Conservation (phyloP, 2,329 filamentous ascomycete genomes). For the Colletotrichum lupini region DNA sequence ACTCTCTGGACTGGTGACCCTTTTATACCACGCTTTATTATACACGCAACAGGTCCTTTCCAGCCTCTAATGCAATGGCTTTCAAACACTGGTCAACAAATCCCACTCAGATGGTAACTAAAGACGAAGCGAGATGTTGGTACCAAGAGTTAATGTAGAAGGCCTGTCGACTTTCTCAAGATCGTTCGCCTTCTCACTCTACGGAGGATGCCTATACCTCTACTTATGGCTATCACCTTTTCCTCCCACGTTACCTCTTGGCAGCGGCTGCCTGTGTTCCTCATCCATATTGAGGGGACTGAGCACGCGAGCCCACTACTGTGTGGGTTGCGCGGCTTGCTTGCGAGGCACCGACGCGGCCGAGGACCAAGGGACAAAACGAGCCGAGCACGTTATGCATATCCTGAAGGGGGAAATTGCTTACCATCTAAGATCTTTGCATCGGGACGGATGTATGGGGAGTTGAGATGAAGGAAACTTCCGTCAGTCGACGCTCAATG, state of each 20-base stretch:
- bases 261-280: background rate
- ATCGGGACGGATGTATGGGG: background rate
- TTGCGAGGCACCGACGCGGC: constrained; percentile 8
- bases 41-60: background rate
- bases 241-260: background rate
- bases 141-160: background rate
- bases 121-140: background rate
- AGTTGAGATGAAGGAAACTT: constrained; percentile 18
- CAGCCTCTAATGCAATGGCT: background rate
- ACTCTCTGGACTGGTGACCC: background rate
- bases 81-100: background rate
- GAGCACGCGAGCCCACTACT: constrained; percentile 18
- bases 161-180: background rate
- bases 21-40: background rate
- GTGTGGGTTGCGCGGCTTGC: background rate
- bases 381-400: constrained; percentile 16
- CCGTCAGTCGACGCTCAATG: background rate
- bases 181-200: too few species aligned
- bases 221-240: background rate
- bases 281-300: background rate
- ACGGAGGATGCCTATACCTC: background rate
- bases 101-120: background rate
- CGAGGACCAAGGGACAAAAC: background rate
- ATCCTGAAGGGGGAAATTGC: background rate
- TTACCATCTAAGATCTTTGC: constrained; percentile 1